Evolutionary conservation across 805 yeast species (phyloP).

Genomic region (Candida hungchunana): DNA sequence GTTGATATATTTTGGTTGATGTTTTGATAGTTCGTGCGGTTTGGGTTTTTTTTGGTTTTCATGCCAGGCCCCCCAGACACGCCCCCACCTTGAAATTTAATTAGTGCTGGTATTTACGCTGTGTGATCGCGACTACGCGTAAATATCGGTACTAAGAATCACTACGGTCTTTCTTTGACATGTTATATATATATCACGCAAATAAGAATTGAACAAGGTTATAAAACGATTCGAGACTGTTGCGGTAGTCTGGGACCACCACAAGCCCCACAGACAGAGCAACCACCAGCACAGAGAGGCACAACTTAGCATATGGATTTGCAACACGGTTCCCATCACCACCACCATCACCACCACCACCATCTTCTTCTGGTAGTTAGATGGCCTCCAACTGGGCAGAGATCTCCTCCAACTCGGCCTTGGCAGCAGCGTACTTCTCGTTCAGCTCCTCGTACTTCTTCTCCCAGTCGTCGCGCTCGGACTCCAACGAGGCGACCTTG

Average conservation of each 20-base stretch:
- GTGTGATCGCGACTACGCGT: background rate
- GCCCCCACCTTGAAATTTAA: too few species aligned
- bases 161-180: background rate
- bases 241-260: background rate
- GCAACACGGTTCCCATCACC: background rate
- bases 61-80: too few species aligned
- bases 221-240: conserved; percentile 4
- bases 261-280: conserved; percentile 1
- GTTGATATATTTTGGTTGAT: background rate
- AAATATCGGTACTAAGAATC: background rate
- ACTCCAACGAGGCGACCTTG: conserved; percentile 85
- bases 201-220: conserved; percentile 8
- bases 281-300: conserved; percentile 6
- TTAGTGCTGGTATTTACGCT: conserved; percentile 7
- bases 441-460: conserved; percentile 84
- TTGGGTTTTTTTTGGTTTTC: background rate
- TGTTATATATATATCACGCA: too few species aligned
- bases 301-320: too few species aligned
- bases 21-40: too few species aligned
- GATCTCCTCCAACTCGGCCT: conserved; percentile 94
- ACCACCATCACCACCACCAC: background rate
- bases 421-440: conserved; percentile 75
- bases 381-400: conserved; percentile 82
- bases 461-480: conserved; percentile 90
- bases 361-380: conserved; percentile 19